phyloP scores from a whole-genome alignment of 2,329 filamentous ascomycete species.

The Pezicula radicicola region DNA sequence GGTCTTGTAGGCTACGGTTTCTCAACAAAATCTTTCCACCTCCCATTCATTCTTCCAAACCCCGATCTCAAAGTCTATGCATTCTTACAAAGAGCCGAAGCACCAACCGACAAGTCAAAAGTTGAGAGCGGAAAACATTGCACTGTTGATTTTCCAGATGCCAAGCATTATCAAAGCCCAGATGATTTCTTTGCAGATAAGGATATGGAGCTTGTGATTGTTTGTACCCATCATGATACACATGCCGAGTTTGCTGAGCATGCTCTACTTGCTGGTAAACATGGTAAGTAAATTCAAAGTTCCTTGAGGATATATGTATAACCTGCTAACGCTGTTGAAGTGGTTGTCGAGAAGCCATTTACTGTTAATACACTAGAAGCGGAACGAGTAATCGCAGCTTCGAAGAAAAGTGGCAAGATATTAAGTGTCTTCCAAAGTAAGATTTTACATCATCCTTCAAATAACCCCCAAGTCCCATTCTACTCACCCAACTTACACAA shows the following conservation, averaged over 20 bases:
- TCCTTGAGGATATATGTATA: not conserved
- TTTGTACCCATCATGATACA: constrained; percentile 29
- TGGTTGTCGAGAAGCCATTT: constrained; percentile 37
- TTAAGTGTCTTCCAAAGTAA: constrained; percentile 35
- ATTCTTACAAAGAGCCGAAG: constrained; percentile 44
- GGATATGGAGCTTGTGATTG: constrained; percentile 31
- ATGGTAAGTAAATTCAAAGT: constrained; percentile 26
- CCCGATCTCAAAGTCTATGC: constrained; percentile 42
- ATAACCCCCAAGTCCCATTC: too few relatives aligned
- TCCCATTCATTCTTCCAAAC: constrained; percentile 46
- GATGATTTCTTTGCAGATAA: constrained; percentile 32
- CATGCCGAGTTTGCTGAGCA: constrained; percentile 30
- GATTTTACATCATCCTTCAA: not conserved
- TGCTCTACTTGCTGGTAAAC: constrained; percentile 30
- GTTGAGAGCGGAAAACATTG: constrained; percentile 38
- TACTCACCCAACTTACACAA: not conserved
- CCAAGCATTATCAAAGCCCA: constrained; percentile 30
- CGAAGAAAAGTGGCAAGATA: constrained; percentile 27
- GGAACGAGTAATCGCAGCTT: constrained; percentile 27
- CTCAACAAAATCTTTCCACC: constrained; percentile 44
- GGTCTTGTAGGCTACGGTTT: constrained; percentile 49
- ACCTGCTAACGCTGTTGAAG: constrained; percentile 12
- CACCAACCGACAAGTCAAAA: constrained; percentile 25
- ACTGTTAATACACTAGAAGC: constrained; percentile 29
- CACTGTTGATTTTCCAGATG: constrained; percentile 42